phyloP scores from a whole-genome alignment of 176 grass and related monocot species.

The Paspalum vaginatum region DNA sequence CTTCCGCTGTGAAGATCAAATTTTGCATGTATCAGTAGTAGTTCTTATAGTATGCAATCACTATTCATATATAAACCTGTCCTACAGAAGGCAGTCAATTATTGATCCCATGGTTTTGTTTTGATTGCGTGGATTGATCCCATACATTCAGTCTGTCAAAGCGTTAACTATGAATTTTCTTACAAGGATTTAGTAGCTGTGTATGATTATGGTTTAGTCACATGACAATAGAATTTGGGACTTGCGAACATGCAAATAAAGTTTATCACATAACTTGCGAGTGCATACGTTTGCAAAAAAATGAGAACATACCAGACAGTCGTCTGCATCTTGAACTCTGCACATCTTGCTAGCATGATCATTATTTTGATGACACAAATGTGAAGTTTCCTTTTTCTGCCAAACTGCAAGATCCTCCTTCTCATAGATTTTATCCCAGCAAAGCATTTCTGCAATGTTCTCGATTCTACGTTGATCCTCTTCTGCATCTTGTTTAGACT shows the following conservation, averaged over 20 bases:
- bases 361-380: conserved; percentile 52
- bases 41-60: neutral
- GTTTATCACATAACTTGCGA: neutral
- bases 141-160: neutral
- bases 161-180: neutral
- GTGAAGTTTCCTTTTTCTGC: conserved; percentile 63
- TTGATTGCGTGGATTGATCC: neutral
- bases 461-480: conserved; percentile 59
- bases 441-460: conserved; percentile 73
- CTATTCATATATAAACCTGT: neutral
- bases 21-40: neutral
- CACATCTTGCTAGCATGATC: conserved; percentile 52
- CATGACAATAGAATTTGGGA: conserved; percentile 2
- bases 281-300: neutral
- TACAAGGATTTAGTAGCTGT: conserved; percentile 8
- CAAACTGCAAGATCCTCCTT: conserved; percentile 76
- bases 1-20: conserved; percentile 1
- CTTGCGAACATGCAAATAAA: conserved; percentile 16
- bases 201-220: neutral
- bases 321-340: conserved; percentile 63
- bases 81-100: neutral
- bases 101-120: neutral
- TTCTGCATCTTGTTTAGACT: conserved; percentile 59
- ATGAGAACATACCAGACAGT: conserved; percentile 69
- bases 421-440: conserved; percentile 79